These are phyloP conservation scores for Lotmaria passim DNA, from an alignment of 208 protist genomes.

Conservation along the genomic window DNA sequence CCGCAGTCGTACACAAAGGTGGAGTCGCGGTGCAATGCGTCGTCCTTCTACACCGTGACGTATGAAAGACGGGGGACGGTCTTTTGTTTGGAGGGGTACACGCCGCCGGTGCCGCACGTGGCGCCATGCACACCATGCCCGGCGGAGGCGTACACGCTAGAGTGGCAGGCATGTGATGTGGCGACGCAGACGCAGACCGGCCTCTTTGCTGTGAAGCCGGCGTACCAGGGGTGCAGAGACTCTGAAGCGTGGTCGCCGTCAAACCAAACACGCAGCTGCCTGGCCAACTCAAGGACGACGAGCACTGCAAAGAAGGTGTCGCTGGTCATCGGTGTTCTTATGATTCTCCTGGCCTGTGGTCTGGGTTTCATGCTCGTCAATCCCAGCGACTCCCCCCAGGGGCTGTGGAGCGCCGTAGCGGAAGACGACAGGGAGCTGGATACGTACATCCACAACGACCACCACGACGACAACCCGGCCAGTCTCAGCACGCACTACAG, in stretches of 20 bases:
- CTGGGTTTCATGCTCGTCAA: background rate
- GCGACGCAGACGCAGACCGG: background rate
- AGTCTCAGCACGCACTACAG: background rate
- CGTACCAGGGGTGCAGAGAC: conserved; percentile 1
- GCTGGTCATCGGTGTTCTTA: background rate
- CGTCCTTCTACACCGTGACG: background rate
- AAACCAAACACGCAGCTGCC: background rate
- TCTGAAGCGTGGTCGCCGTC: background rate
- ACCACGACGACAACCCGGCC: background rate
- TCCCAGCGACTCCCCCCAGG: background rate
- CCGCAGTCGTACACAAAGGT: background rate
- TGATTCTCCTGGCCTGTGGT: background rate
- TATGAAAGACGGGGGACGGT: background rate
- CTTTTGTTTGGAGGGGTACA: conserved; percentile 2
- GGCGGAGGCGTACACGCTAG: conserved; percentile 2
- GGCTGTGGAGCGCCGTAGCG: no score
- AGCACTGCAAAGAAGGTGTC: background rate
- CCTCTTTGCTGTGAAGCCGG: conserved; percentile 3
- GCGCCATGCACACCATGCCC: conserved; percentile 7
- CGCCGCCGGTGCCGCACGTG: background rate
- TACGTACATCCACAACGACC: background rate
- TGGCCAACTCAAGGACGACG: background rate
- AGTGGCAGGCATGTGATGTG: conserved; percentile 17
- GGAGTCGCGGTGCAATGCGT: conserved; percentile 3
- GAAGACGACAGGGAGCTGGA: conserved; percentile 2